These are phyloP conservation scores for Zymoseptoria crescenta DNA, from an alignment of 2,329 filamentous ascomycete genomes.

Conservation along the genomic window DNA sequence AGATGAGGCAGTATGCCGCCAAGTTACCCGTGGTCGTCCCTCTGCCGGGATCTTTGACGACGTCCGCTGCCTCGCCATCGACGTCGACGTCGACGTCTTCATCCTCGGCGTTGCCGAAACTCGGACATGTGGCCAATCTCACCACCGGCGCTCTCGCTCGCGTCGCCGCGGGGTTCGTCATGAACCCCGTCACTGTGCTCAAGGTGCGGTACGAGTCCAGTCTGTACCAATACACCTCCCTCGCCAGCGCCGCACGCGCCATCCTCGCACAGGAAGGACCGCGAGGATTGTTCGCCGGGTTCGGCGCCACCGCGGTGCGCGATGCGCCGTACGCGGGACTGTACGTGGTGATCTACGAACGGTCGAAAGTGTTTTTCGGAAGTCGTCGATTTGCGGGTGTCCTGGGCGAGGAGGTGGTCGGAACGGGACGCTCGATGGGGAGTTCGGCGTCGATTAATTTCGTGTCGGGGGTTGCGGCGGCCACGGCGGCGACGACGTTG, in stretches of 20 bases:
- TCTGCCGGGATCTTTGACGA: slow-evolving; percentile 5
- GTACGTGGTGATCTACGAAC: slow-evolving; percentile 91
- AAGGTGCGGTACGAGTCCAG: slow-evolving; percentile 94
- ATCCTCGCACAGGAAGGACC: slow-evolving; percentile 67
- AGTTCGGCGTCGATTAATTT: slow-evolving; percentile 72
- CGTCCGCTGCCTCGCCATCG: slow-evolving; percentile 2
- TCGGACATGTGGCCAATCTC: slow-evolving; percentile 79
- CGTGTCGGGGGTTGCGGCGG: slow-evolving; percentile 69
- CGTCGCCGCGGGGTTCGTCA: slow-evolving; percentile 76
- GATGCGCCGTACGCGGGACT: slow-evolving; percentile 96
- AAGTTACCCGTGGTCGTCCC: slow-evolving; percentile 16
- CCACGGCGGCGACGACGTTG: slow-evolving; percentile 72
- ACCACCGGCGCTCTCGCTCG: slow-evolving; percentile 75
- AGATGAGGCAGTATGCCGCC: slow-evolving; percentile 38
- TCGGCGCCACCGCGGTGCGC: slow-evolving; percentile 83
- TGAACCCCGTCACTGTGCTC: slow-evolving; percentile 94
- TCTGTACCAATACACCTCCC: slow-evolving; percentile 72
- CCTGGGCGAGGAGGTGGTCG: slow-evolving; percentile 17
- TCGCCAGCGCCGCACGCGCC: slow-evolving; percentile 63
- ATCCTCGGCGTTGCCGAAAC: slow-evolving; percentile 70
- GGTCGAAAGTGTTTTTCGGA: slow-evolving; percentile 54
- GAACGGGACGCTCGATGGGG: slow-evolving; percentile 13
- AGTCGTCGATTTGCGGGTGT: slow-evolving; percentile 36
- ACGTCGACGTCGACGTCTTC: slow-evolving; percentile 3
- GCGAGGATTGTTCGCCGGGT: slow-evolving; percentile 84